Conservation (phyloP, 73 alveolate genomes). For the Uronychia setigera region DNA sequence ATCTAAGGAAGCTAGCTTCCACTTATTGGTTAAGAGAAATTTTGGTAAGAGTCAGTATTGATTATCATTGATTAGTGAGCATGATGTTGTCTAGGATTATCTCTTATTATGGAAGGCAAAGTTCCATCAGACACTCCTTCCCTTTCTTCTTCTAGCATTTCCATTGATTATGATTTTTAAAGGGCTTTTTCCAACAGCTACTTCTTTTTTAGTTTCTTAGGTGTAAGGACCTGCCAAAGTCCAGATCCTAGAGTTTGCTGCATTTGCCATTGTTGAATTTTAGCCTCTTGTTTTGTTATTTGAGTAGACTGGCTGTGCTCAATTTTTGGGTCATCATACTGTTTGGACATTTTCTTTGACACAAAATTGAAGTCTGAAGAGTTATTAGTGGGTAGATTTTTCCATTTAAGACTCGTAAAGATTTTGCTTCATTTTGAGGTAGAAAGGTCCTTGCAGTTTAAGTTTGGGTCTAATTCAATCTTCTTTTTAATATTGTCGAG, state of each 20-base stretch:
- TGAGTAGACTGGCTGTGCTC: not conserved
- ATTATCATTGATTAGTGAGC: too few species aligned
- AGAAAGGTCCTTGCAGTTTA: too few species aligned
- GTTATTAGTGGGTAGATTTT: not conserved
- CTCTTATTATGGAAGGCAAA: too few species aligned
- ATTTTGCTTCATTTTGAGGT: too few species aligned
- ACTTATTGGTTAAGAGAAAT: not conserved
- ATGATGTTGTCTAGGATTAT: too few species aligned
- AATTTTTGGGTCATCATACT: not conserved
- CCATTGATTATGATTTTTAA: not conserved
- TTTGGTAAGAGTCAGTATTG: not conserved
- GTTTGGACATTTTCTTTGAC: not conserved
- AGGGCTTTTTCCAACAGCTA: not conserved
- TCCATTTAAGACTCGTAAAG: not conserved
- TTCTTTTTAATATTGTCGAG: too few species aligned
- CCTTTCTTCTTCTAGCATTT: not conserved
- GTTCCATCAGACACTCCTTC: not conserved
- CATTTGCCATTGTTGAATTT: not conserved
- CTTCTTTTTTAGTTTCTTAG: not conserved
- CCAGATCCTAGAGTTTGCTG: not conserved
- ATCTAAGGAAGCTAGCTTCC: not conserved
- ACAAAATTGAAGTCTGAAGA: not conserved
- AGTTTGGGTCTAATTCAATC: too few species aligned
- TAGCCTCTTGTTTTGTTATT: too few species aligned
- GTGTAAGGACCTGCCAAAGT: not conserved